Evolutionary conservation across 208 protist species (phyloP).

Genomic region (Leishmania martiniquensis): DNA sequence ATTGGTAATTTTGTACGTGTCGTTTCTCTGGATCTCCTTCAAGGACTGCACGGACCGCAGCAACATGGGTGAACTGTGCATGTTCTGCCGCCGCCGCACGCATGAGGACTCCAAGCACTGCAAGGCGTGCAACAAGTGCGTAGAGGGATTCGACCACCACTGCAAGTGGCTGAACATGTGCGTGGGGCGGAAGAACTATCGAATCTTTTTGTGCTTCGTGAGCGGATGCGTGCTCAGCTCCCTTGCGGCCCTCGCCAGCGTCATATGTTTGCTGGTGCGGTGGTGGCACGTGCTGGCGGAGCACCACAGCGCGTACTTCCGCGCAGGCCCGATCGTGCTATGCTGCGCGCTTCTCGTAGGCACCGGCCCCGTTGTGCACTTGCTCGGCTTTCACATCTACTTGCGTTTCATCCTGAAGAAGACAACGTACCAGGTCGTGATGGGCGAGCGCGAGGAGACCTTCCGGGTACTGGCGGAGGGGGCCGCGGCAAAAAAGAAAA

Average conservation of each 20-base stretch:
- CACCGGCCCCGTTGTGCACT: conserved; percentile 44
- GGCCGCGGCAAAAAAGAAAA: neutral
- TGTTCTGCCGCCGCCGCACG: conserved; percentile 67
- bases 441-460: conserved; percentile 37
- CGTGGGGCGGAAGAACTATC: conserved; percentile 83
- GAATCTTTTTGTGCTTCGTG: conserved; percentile 68
- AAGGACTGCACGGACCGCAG: conserved; percentile 56
- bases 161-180: conserved; percentile 94
- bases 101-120: conserved; percentile 79
- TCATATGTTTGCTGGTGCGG: conserved; percentile 44
- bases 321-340: conserved; percentile 52
- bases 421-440: conserved; percentile 75
- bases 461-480: neutral
- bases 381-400: conserved; percentile 70
- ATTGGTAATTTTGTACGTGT: conserved; percentile 27
- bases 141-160: conserved; percentile 91
- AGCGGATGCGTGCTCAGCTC: conserved; percentile 31
- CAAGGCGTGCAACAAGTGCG: conserved; percentile 91
- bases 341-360: conserved; percentile 38
- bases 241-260: conserved; percentile 27
- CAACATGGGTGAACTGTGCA: conserved; percentile 64
- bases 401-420: conserved; percentile 37
- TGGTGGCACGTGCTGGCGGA: conserved; percentile 62
- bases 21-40: conserved; percentile 57
- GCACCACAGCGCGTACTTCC: conserved; percentile 60